These are phyloP conservation scores for Neonectria faginata DNA, from an alignment of 2,329 filamentous ascomycete species.

Conservation along the genomic window DNA sequence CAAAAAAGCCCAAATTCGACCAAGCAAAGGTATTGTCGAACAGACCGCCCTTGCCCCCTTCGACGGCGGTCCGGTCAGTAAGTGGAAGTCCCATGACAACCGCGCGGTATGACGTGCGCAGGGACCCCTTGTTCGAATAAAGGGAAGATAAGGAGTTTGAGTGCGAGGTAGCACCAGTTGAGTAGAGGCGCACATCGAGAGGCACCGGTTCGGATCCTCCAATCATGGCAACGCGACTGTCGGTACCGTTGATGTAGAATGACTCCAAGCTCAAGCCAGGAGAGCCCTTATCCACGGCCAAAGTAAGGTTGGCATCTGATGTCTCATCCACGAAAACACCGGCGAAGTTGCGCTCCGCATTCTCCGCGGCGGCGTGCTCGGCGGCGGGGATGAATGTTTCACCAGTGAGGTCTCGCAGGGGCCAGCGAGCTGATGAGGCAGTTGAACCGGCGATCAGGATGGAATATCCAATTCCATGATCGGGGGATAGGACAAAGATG, in stretches of 20 bases:
- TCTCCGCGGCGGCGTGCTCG: conserved; percentile 37
- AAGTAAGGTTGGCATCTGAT: conserved; percentile 29
- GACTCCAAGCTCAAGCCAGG: conserved; percentile 28
- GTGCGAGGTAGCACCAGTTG: conserved; percentile 23
- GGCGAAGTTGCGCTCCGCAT: conserved; percentile 30
- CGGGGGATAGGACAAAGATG: conserved; percentile 46
- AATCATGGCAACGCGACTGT: background rate
- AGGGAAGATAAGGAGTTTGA: conserved; percentile 25
- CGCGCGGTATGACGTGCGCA: conserved; percentile 18
- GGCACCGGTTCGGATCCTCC: background rate
- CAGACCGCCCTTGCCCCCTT: conserved; percentile 29
- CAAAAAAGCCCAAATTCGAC: conserved; percentile 20
- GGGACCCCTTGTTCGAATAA: conserved; percentile 26
- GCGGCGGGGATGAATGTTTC: conserved; percentile 36
- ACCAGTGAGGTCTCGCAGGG: conserved; percentile 33
- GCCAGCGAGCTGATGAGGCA: conserved; percentile 32
- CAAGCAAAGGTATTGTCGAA: conserved; percentile 29
- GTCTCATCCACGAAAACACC: conserved; percentile 34
- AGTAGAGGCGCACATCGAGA: conserved; percentile 24
- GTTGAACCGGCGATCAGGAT: conserved; percentile 43
- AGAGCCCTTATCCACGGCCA: conserved; percentile 30
- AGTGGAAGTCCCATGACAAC: conserved; percentile 2
- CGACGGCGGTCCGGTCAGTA: conserved; percentile 13
- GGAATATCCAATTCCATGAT: conserved; percentile 48
- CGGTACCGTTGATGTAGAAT: conserved; percentile 8